phyloP scores from a whole-genome alignment of 139 green algal genomes.

The Chlorella sp. region DNA sequence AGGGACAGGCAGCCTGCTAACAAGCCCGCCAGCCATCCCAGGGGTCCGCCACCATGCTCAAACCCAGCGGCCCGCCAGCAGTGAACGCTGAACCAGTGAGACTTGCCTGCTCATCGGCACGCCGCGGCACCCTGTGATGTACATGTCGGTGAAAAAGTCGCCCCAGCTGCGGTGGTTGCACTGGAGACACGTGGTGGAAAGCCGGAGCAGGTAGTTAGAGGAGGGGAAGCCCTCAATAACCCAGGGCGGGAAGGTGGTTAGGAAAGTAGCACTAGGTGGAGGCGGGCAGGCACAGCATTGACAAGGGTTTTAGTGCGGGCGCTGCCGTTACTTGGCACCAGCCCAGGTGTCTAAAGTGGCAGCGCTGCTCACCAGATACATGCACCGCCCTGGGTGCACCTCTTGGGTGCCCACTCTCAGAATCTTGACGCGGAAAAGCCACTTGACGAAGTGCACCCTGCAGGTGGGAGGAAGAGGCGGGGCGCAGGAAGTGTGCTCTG shows the following conservation, averaged over 20 bases:
- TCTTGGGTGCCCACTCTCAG: constrained; percentile 38
- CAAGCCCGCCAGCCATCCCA: neutral
- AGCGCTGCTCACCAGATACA: constrained; percentile 68
- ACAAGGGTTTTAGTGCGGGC: neutral
- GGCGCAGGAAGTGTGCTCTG: too few relatives aligned
- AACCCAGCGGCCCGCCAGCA: too few relatives aligned
- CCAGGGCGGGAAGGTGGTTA: too few relatives aligned
- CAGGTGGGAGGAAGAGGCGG: neutral
- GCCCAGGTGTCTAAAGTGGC: too few relatives aligned
- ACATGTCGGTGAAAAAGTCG: constrained; percentile 91
- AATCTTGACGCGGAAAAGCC: constrained; percentile 32
- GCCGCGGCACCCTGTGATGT: constrained; percentile 18
- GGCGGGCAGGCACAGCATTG: neutral
- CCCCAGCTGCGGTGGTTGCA: constrained; percentile 91
- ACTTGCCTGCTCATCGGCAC: neutral
- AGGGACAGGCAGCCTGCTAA: too few relatives aligned
- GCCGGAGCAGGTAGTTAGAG: too few relatives aligned
- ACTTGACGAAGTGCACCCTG: constrained; percentile 11
- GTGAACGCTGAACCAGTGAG: too few relatives aligned
- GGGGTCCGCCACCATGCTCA: too few relatives aligned
- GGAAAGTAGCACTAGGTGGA: too few relatives aligned
- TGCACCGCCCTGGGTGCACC: constrained; percentile 55
- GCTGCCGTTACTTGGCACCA: neutral
- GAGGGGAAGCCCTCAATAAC: too few relatives aligned
- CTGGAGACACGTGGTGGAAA: constrained; percentile 49